Base-by-base conservation (phyloP, 306 rosid genomes). In the Sicyos baderoa region DNA sequence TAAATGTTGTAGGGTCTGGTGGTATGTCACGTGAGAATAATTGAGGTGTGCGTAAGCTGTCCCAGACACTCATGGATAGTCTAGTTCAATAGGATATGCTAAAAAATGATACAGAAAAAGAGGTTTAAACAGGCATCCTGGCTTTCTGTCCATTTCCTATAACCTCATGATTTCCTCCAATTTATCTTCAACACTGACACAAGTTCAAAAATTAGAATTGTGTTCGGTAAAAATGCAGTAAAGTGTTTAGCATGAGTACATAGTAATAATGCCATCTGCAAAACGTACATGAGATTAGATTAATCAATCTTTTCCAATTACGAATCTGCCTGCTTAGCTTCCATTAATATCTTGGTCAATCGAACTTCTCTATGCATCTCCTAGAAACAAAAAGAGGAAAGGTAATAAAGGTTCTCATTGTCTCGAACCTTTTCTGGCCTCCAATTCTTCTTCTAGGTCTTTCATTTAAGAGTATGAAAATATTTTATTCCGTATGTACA, bases 381-480 rank as follows among this genome's bases (percentile, higher is more conserved):
- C 19, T 52, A 52, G 11, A n/a, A 49, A 52, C 22, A 52, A 29
- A 25, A 29, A 29, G 35, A 29, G 35, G 35, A 29, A 29, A 5
- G 35, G 35, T 29, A 29, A 50, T 15, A 21, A 54, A 1, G 16
- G 60, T 27, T 9, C 60, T 54, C 29, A 15, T 21, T 11, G 32
- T 54, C 60, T 54, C 21, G 21, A 22, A 56, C 35, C 37, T 56
- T 55, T 56, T 56, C n/a, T 23, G 37, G 61, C 61, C 61, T 12
- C 61, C n/a, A 7, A 56, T 11, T 56, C 61, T 56, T 10, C 32
- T 56, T 22, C 14, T 23, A 56, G 37, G 32, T 56, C 62, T 56
- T 55, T 32, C 16, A 55, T 55, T 54, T 55, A 22, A 55, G 61
- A 55, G 35, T 55, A 22, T 55, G 61, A 55, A 22, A 55, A 55